phyloP scores from a whole-genome alignment of 2,329 filamentous ascomycete genomes.

The Aspergillus sojae region DNA sequence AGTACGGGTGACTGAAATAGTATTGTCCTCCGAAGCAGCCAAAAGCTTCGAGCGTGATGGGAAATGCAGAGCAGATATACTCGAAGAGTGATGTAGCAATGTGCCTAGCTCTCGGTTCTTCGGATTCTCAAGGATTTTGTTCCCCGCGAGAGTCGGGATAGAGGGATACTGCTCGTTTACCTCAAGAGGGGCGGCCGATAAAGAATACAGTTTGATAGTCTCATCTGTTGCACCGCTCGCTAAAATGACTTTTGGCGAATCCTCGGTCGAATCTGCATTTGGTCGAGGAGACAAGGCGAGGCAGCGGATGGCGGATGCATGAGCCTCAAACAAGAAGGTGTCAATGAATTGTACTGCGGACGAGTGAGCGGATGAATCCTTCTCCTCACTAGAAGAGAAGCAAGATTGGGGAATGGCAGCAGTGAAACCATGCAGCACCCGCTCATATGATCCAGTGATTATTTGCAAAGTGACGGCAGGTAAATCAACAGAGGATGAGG shows the following conservation, averaged over 20 bases:
- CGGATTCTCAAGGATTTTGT: slow-evolving; percentile 78
- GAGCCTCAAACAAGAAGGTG: slow-evolving; percentile 93
- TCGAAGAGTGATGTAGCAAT: slow-evolving; percentile 82
- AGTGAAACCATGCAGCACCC: slow-evolving; percentile 85
- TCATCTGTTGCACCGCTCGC: slow-evolving; percentile 93
- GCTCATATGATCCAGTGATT: slow-evolving; percentile 90
- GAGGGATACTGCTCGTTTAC: slow-evolving; percentile 58
- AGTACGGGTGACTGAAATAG: slow-evolving; percentile 81
- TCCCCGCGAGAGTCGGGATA: slow-evolving; percentile 69
- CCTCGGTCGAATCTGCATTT: slow-evolving; percentile 52
- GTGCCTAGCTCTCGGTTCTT: slow-evolving; percentile 87
- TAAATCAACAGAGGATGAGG: slow-evolving; percentile 28
- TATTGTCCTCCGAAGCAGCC: slow-evolving; percentile 86
- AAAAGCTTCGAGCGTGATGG: slow-evolving; percentile 85
- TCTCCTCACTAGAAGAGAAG: slow-evolving; percentile 28
- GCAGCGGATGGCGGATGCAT: slow-evolving; percentile 85
- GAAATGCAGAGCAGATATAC: slow-evolving; percentile 78
- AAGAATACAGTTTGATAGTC: slow-evolving; percentile 89
- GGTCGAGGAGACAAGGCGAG: slow-evolving; percentile 81
- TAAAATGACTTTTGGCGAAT: slow-evolving; percentile 78
- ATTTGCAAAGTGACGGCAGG: slow-evolving; percentile 73
- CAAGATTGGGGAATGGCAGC: slow-evolving; percentile 62
- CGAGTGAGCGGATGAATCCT: slow-evolving; percentile 28
- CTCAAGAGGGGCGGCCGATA: slow-evolving; percentile 70
- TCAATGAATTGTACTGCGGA: slow-evolving; percentile 72